Conservation (phyloP, 495 filamentous ascomycete species). For the Aspergillus sclerotioniger region DNA sequence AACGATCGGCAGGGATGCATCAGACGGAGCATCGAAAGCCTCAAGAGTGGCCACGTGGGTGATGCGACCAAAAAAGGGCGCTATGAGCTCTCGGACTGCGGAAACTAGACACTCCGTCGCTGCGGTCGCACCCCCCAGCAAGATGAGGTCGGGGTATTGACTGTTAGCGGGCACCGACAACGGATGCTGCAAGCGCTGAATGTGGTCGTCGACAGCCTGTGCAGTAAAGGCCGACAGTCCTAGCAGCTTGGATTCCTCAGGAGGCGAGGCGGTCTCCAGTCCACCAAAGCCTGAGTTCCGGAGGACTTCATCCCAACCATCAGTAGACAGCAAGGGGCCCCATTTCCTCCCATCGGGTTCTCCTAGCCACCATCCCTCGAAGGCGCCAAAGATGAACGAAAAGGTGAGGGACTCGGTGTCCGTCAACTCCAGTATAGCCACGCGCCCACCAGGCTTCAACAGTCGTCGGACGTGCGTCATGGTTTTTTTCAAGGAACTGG, state of each 20-base stretch:
- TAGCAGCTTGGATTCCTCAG: background rate
- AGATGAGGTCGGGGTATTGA: constrained; percentile 19
- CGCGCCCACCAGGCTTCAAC: constrained; percentile 22
- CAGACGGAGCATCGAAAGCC: background rate
- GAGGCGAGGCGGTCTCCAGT: background rate
- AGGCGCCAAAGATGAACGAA: background rate
- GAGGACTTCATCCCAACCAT: constrained; percentile 8
- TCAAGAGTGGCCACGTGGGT: background rate
- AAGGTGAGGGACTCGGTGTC: background rate
- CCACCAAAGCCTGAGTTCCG: constrained; percentile 6
- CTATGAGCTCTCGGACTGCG: background rate
- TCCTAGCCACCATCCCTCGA: constrained; percentile 12
- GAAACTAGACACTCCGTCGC: background rate
- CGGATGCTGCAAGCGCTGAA: background rate
- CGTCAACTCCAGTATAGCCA: constrained; percentile 11
- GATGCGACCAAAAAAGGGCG: background rate
- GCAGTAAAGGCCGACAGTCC: constrained; percentile 5
- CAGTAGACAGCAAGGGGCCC: background rate
- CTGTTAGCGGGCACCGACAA: background rate
- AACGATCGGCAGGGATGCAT: background rate
- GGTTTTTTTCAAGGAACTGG: constrained; percentile 11
- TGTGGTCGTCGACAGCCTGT: constrained; percentile 10
- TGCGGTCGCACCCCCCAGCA: background rate
- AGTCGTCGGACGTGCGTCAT: constrained; percentile 14
- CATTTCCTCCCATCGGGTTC: background rate